Evolutionary conservation across 805 yeast species (phyloP).

Genomic region (Hanseniaspora clermontiae): DNA sequence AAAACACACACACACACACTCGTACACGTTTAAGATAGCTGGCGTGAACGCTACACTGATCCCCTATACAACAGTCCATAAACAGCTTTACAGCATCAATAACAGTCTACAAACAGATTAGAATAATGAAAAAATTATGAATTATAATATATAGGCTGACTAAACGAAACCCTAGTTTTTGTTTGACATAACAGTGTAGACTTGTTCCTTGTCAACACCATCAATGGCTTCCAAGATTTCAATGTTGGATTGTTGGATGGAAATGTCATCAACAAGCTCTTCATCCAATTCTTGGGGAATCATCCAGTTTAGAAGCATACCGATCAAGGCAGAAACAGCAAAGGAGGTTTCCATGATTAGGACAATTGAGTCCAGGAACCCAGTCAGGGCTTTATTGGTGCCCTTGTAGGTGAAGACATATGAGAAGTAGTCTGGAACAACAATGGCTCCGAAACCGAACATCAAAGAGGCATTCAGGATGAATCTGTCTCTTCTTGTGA

Average conservation of each 20-base stretch:
- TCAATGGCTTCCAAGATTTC: constrained; percentile 20
- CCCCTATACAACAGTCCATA: no score
- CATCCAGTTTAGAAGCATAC: constrained; percentile 47
- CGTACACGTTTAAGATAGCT: no score
- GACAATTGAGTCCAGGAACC: constrained; percentile 55
- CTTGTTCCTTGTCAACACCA: constrained; percentile 13
- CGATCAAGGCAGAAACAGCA: constrained; percentile 56
- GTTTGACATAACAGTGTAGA: constrained; percentile 11
- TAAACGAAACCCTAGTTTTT: not conserved
- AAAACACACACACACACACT: no score
- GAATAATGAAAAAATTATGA: not conserved
- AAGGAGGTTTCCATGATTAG: constrained; percentile 63
- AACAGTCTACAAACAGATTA: no score
- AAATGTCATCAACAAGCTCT: constrained; percentile 22
- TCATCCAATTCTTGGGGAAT: constrained; percentile 49
- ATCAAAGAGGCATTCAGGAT: constrained; percentile 52
- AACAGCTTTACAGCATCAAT: no score
- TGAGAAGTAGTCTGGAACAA: constrained; percentile 54
- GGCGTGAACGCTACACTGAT: no score
- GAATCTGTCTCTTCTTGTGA: constrained; percentile 63
- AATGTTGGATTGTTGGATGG: constrained; percentile 21
- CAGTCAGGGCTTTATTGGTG: constrained; percentile 40
- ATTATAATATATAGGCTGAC: not conserved
- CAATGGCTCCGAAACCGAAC: constrained; percentile 55
- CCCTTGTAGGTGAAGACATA: constrained; percentile 56